These are phyloP conservation scores for Plasmodium relictum DNA, from an alignment of 169 alveolate genomes.

Conservation along the genomic window DNA sequence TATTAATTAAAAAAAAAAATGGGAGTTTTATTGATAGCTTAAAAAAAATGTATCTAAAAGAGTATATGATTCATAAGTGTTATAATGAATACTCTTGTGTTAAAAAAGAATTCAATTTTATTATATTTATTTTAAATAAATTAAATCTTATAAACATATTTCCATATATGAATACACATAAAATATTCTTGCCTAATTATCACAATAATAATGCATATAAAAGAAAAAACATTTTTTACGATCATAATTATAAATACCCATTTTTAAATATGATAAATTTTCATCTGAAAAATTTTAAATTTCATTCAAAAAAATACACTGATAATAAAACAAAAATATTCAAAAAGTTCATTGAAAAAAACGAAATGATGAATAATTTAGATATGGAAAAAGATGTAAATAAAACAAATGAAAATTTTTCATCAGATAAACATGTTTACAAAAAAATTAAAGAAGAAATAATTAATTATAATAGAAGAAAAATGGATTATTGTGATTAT, in stretches of 20 bases:
- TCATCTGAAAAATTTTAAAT: slow-evolving; percentile 50
- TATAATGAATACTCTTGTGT: slow-evolving; percentile 21
- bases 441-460: slow-evolving; percentile 40
- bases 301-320: slow-evolving; percentile 9
- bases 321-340: slow-evolving; percentile 1
- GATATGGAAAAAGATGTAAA: not conserved
- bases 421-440: slow-evolving; percentile 3
- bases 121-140: slow-evolving; percentile 52
- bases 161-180: slow-evolving; percentile 63
- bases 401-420: not conserved
- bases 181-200: slow-evolving; percentile 53
- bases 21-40: slow-evolving; percentile 68
- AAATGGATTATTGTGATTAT: slow-evolving; percentile 34
- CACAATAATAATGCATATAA: slow-evolving; percentile 44
- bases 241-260: slow-evolving; percentile 62
- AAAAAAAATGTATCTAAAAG: slow-evolving; percentile 59
- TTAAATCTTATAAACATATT: slow-evolving; percentile 65
- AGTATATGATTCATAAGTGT: slow-evolving; percentile 13
- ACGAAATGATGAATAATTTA: slow-evolving; percentile 8
- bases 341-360: slow-evolving; percentile 29
- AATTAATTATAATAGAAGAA: slow-evolving; percentile 16
- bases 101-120: slow-evolving; percentile 70
- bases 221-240: slow-evolving; percentile 53
- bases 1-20: slow-evolving; percentile 45
- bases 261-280: slow-evolving; percentile 72